phyloP scores from a whole-genome alignment of 257 asterid genomes.

The Nicotiana otophora region DNA sequence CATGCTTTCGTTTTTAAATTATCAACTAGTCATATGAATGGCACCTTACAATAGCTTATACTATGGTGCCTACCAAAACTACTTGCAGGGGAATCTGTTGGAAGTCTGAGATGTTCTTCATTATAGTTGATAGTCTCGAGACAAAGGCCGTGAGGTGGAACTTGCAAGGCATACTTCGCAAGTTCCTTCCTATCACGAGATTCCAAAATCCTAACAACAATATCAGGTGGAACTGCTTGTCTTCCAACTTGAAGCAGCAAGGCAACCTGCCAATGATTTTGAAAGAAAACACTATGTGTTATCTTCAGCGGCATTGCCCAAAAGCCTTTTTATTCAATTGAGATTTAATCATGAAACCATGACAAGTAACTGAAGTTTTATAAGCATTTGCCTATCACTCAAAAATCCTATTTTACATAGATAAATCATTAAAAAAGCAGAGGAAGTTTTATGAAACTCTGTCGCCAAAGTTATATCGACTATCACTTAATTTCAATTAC shows the following conservation, averaged over 20 bases:
- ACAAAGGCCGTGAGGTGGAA: slow-evolving; percentile 80
- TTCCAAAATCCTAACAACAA: slow-evolving; percentile 56
- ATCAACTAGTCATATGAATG: slow-evolving; percentile 24
- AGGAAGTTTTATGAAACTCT: neutral
- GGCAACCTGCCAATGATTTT: slow-evolving; percentile 49
- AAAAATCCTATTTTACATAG: neutral
- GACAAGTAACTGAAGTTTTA: neutral
- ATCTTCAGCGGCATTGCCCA: neutral
- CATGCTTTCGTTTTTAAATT: neutral
- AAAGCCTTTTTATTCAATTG: neutral
- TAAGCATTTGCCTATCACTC: neutral
- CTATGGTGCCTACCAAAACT: slow-evolving; percentile 60
- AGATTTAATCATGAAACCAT: neutral
- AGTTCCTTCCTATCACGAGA: slow-evolving; percentile 76
- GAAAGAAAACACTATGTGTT: neutral
- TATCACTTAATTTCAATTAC: neutral
- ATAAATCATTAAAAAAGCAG: neutral
- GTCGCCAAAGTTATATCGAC: neutral
- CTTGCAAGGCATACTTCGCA: slow-evolving; percentile 52
- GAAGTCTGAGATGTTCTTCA: slow-evolving; percentile 60
- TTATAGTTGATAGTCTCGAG: slow-evolving; percentile 47
- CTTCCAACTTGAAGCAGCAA: slow-evolving; percentile 84
- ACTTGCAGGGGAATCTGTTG: slow-evolving; percentile 39
- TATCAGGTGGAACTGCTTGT: slow-evolving; percentile 67
- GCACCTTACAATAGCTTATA: slow-evolving; percentile 57